Percentiles rank a stretch among this genome's conserved stretches.
These are phyloP conservation scores for Ammopiptanthus mongolicus DNA, from an alignment of 306 rosid genomes.

Conservation along the genomic window DNA sequence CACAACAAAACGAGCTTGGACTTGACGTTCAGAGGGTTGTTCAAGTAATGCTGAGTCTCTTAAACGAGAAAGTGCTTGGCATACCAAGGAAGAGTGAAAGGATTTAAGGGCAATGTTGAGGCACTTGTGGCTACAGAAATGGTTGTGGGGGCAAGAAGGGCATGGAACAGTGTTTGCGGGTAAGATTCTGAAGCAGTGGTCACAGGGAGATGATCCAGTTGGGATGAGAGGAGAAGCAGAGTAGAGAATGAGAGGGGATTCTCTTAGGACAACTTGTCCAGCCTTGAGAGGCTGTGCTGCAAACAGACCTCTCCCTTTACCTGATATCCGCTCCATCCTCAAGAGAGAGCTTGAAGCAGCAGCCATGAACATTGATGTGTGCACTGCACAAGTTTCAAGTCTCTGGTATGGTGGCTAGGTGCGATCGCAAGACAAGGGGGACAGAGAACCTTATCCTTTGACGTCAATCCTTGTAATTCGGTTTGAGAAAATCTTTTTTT, in stretches of 20 bases:
- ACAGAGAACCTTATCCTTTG: too few species aligned
- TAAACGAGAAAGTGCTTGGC: slow-evolving; percentile 32
- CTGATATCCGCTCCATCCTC: slow-evolving; percentile 27
- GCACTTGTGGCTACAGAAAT: slow-evolving; percentile 46
- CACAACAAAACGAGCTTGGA: slow-evolving; percentile 55
- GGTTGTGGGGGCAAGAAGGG: slow-evolving; percentile 32
- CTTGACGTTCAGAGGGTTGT: slow-evolving; percentile 41
- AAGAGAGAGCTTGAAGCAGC: slow-evolving; percentile 10
- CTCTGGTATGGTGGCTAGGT: too few species aligned
- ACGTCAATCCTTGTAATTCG: too few species aligned
- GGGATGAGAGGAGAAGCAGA: slow-evolving; percentile 39
- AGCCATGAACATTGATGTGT: not conserved
- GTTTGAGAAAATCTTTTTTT: too few species aligned
- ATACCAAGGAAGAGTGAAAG: slow-evolving; percentile 37
- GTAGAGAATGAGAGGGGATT: slow-evolving; percentile 58
- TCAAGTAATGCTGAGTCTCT: not conserved
- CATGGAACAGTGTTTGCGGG: slow-evolving; percentile 1
- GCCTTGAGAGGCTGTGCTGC: slow-evolving; percentile 45
- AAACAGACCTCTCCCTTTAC: slow-evolving; percentile 52
- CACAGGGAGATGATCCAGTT: slow-evolving; percentile 32
- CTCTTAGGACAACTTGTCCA: slow-evolving; percentile 54
- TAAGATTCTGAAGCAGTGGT: slow-evolving; percentile 53
- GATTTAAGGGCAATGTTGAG: slow-evolving; percentile 26
- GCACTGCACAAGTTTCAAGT: not conserved
- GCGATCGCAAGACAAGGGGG: too few species aligned